Conservation (phyloP, 495 filamentous ascomycete genomes). For the Cairneyella variabilis region DNA sequence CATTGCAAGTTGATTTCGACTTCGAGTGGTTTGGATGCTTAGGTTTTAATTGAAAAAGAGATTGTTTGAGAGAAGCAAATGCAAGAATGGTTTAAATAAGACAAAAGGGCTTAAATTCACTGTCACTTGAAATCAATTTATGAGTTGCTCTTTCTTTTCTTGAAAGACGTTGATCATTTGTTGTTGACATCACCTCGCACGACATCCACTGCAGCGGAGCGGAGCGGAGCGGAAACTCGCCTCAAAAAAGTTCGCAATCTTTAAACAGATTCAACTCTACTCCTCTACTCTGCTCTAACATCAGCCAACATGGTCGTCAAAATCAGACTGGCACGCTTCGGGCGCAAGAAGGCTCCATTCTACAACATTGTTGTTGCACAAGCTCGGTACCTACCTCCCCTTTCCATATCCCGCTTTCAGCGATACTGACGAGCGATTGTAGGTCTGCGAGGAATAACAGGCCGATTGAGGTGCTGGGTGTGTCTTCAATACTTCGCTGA, state of each 20-base stretch:
- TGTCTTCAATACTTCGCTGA: not conserved
- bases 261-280: too few species aligned
- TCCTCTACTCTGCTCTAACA: not conserved
- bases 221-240: slow-evolving; percentile 6
- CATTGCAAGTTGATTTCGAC: slow-evolving; percentile 1
- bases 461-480: slow-evolving; percentile 85
- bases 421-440: not conserved
- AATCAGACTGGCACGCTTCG: slow-evolving; percentile 92
- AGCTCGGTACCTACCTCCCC: slow-evolving; percentile 63
- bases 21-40: not conserved
- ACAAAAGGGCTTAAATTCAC: too few species aligned
- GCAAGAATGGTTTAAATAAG: not conserved
- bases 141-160: too few species aligned
- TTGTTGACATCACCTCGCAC: slow-evolving; percentile 17
- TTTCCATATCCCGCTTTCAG: not conserved
- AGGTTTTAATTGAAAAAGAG: not conserved
- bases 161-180: not conserved
- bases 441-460: slow-evolving; percentile 77
- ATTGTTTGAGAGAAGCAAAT: not conserved
- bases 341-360: slow-evolving; percentile 76
- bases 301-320: slow-evolving; percentile 73
- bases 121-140: not conserved
- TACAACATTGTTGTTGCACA: slow-evolving; percentile 98
- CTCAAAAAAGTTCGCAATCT: slow-evolving; percentile 14
- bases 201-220: not conserved